Evolutionary conservation across 108 stramenopile species (phyloP).

Genomic region (Skeletonema marinoi): DNA sequence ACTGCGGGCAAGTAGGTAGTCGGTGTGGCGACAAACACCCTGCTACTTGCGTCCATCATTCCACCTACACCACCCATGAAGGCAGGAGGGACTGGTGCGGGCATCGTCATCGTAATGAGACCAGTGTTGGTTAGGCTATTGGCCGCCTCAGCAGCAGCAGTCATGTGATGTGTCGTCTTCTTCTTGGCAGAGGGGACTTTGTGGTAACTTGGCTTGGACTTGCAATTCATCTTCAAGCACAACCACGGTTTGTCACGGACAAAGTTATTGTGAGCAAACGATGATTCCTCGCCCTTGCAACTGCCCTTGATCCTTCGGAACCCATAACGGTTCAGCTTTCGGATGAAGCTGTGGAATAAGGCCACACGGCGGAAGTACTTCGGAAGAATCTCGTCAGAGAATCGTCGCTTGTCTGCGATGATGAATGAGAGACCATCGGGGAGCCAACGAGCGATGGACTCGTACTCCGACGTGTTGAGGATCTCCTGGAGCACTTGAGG

Average conservation of each 20-base stretch:
- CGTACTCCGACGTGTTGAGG: slow-evolving; percentile 7
- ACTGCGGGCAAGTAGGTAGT: background rate
- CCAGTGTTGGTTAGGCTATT: background rate
- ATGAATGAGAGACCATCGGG: slow-evolving; percentile 28
- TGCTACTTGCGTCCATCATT: background rate
- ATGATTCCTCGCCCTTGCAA: background rate
- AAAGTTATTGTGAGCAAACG: background rate
- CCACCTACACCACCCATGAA: background rate
- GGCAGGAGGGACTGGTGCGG: background rate
- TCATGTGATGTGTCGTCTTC: background rate
- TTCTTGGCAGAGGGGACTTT: background rate
- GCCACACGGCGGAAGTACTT: slow-evolving; percentile 34
- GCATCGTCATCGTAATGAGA: background rate
- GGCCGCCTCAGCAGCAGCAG: background rate
- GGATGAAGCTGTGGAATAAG: slow-evolving; percentile 45
- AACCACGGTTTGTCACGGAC: background rate
- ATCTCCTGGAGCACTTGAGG: slow-evolving; percentile 32
- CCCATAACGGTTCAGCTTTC: slow-evolving; percentile 21
- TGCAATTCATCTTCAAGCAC: background rate
- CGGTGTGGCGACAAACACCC: background rate
- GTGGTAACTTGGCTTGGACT: slow-evolving; percentile 1
- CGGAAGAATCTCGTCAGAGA: slow-evolving; percentile 34
- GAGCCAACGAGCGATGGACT: slow-evolving; percentile 32
- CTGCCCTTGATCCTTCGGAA: slow-evolving; percentile 7
- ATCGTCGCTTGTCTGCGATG: slow-evolving; percentile 24